phyloP scores from a whole-genome alignment of 257 asterid species.

The Mitragyna speciosa region DNA sequence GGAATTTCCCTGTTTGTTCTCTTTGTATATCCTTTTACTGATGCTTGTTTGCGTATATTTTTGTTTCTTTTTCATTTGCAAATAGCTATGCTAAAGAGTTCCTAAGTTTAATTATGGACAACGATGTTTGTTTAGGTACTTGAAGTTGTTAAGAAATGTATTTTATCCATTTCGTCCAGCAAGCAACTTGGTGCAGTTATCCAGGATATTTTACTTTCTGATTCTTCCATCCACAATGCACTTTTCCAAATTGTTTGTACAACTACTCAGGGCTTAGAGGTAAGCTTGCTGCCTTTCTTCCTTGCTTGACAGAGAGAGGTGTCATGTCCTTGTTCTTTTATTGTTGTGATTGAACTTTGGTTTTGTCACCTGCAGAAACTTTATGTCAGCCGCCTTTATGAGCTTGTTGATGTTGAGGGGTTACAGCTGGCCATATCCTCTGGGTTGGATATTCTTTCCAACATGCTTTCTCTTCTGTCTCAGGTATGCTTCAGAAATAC shows the following conservation, averaged over 20 bases:
- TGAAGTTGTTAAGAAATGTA: constrained; percentile 75
- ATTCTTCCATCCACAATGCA: constrained; percentile 78
- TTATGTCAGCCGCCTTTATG: constrained; percentile 68
- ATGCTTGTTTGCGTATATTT: not conserved
- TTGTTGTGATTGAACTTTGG: not conserved
- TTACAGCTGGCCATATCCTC: constrained; percentile 63
- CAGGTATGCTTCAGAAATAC: constrained; percentile 50
- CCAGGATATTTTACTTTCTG: constrained; percentile 61
- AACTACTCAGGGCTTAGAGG: constrained; percentile 78
- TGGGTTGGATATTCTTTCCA: constrained; percentile 69
- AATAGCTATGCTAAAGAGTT: not conserved
- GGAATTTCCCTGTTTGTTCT: not conserved
- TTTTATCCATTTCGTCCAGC: constrained; percentile 42
- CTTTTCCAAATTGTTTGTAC: constrained; percentile 83
- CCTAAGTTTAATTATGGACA: not conserved
- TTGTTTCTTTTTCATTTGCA: not conserved
- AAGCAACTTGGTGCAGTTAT: constrained; percentile 58
- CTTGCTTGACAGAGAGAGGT: not conserved
- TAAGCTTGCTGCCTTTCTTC: constrained; percentile 31
- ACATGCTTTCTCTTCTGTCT: constrained; percentile 54
- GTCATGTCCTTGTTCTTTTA: constrained; percentile 20
- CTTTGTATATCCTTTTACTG: not conserved
- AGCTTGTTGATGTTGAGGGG: constrained; percentile 78
- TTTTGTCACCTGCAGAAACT: constrained; percentile 52
- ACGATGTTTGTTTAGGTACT: constrained; percentile 52